phyloP scores from a whole-genome alignment of 768 basidiomycete species.

The Sarcodon sp. region DNA sequence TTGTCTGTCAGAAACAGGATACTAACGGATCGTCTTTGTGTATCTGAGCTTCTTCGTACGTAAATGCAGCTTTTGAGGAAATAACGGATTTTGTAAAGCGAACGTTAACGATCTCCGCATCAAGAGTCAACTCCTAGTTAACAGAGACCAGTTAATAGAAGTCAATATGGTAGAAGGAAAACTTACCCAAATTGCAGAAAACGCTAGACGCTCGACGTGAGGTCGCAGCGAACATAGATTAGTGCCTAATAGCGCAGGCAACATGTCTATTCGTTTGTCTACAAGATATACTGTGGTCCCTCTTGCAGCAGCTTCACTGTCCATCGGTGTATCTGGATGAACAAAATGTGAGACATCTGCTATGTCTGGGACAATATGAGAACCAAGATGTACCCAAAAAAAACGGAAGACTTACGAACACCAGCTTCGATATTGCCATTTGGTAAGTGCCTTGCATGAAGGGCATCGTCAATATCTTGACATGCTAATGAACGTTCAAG shows the following conservation, averaged over 20 bases:
- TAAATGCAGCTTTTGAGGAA: constrained; percentile 90
- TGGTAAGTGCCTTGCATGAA: constrained; percentile 78
- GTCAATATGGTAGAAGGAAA: not conserved
- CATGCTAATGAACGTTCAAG: constrained; percentile 41
- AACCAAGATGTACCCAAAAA: not conserved
- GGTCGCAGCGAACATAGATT: constrained; percentile 91
- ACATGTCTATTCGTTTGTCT: constrained; percentile 98
- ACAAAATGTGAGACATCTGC: constrained; percentile 98
- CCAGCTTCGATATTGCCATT: constrained; percentile 96
- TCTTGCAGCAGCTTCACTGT: constrained; percentile 86
- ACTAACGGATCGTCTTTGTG: constrained; percentile 86
- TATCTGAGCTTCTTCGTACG: constrained; percentile 91
- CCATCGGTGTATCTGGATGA: constrained; percentile 87
- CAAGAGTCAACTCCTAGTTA: constrained; percentile 72
- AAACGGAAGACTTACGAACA: constrained; percentile 62
- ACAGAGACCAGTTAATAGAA: not conserved
- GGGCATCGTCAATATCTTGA: constrained; percentile 96
- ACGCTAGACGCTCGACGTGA: constrained; percentile 87
- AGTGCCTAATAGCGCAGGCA: constrained; percentile 86
- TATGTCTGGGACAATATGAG: constrained; percentile 50
- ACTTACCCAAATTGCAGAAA: constrained; percentile 89
- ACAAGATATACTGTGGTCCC: constrained; percentile 98
- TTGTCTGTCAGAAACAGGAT: not conserved
- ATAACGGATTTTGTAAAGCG: constrained; percentile 96
- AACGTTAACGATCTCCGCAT: constrained; percentile 83